Evolutionary conservation across 805 yeast genomes (phyloP).

Genomic region (Saccharomycopsis sp.): DNA sequence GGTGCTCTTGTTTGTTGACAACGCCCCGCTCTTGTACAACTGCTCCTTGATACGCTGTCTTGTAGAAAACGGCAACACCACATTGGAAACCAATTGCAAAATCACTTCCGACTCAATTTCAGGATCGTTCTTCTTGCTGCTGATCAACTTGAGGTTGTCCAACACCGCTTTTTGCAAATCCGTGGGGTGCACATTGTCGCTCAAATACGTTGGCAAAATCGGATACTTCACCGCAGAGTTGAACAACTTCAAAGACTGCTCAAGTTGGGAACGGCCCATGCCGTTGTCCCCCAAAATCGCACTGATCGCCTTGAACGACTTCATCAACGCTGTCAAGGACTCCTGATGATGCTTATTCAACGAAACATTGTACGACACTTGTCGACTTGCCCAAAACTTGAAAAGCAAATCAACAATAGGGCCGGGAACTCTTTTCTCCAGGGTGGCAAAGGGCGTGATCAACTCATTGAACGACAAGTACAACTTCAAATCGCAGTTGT

Average conservation of each 20-base stretch:
- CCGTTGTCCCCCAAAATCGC: conserved; percentile 28
- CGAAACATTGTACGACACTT: conserved; percentile 36
- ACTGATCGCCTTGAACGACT: conserved; percentile 43
- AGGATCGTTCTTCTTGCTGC: conserved; percentile 24
- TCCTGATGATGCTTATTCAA: conserved; percentile 43
- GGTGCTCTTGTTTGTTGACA: too few species aligned
- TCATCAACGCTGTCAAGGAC: conserved; percentile 45
- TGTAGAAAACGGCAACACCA: conserved; percentile 53
- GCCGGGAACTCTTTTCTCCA: conserved; percentile 24
- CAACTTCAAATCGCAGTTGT: conserved; percentile 46
- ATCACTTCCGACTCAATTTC: conserved; percentile 38
- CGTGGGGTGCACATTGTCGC: conserved; percentile 51
- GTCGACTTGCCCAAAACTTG: conserved; percentile 41
- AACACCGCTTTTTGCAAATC: conserved; percentile 55
- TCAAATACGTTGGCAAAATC: conserved; percentile 46
- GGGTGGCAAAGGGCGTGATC: conserved; percentile 29
- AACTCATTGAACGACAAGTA: conserved; percentile 46
- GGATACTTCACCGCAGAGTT: conserved; percentile 67
- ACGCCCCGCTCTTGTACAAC: conserved; percentile 26
- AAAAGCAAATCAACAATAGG: conserved; percentile 34
- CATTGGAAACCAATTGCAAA: conserved; percentile 44
- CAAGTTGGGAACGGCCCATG: conserved; percentile 33
- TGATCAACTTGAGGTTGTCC: conserved; percentile 32
- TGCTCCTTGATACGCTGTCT: conserved; percentile 37
- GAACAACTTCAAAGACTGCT: conserved; percentile 46